These are phyloP conservation scores for Excoecaria agallocha DNA, from an alignment of 345 rosid species.

Conservation along the genomic window DNA sequence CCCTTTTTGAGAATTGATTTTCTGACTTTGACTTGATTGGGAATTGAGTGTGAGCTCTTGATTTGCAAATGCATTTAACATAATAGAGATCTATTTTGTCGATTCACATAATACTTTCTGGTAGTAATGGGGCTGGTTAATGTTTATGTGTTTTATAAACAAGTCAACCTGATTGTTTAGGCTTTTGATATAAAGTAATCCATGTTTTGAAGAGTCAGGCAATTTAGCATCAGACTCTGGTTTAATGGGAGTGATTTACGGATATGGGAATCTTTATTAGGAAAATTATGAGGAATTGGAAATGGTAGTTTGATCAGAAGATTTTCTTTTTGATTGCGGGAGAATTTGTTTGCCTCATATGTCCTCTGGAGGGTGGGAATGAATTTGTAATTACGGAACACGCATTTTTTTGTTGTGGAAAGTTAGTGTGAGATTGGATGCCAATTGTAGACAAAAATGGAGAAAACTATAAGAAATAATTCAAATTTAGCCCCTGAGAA, in stretches of 20 bases:
- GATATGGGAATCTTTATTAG: not conserved
- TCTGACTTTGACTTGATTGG: not conserved
- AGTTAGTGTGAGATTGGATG: not conserved
- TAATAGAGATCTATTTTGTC: not conserved
- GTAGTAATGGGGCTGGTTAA: not conserved
- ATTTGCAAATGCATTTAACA: not conserved
- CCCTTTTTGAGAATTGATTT: constrained; percentile 3
- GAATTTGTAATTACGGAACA: not conserved
- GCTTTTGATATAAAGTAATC: not conserved
- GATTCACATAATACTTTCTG: not conserved
- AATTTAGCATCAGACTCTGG: not conserved
- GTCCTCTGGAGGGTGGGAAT: constrained; percentile 2
- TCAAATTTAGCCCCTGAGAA: not conserved
- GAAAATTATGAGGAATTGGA: too few species aligned
- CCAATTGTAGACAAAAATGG: not conserved
- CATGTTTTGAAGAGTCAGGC: not conserved
- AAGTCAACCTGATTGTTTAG: too few species aligned
- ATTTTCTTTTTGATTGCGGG: not conserved
- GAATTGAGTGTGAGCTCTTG: not conserved
- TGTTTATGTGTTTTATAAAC: not conserved
- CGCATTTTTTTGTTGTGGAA: not conserved
- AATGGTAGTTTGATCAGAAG: too few species aligned
- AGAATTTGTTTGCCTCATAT: not conserved
- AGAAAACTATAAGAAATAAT: not conserved
- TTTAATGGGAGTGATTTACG: not conserved